A percentile compares a stretch with the other conserved stretches of the same genome.
These are phyloP conservation scores for Penicillium paneum DNA, from an alignment of 2,329 filamentous ascomycete species.

Conservation along the genomic window DNA sequence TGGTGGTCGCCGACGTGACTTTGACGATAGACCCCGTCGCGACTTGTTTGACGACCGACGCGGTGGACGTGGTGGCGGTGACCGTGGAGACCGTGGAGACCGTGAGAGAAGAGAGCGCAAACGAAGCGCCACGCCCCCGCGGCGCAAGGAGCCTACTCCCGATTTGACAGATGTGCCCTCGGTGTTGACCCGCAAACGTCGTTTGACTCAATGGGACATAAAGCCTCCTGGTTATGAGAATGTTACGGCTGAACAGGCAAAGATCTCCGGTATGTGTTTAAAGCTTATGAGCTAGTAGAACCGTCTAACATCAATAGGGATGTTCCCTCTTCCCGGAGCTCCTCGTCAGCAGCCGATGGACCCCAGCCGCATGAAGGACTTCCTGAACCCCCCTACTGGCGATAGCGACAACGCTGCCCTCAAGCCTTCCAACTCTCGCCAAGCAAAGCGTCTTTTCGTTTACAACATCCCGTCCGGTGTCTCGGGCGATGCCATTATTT, in stretches of 20 bases:
- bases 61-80: constrained; percentile 31
- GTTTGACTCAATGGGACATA: constrained; percentile 98
- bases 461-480: constrained; percentile 72
- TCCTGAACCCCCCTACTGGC: constrained; percentile 84
- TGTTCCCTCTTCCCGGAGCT: constrained; percentile 96
- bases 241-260: constrained; percentile 96
- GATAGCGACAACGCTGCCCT: constrained; percentile 70
- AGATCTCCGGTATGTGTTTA: constrained; percentile 66
- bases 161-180: constrained; percentile 85
- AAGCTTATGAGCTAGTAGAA: background rate
- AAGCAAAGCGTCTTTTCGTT: constrained; percentile 86
- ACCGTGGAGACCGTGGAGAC: constrained; percentile 37
- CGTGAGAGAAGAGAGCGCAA: constrained; percentile 55
- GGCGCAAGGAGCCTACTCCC: constrained; percentile 92
- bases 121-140: constrained; percentile 74
- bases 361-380: constrained; percentile 85
- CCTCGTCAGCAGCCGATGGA: constrained; percentile 95
- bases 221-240: constrained; percentile 98
- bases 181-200: constrained; percentile 79
- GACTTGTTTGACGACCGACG: constrained; percentile 63
- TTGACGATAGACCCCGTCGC: constrained; percentile 58
- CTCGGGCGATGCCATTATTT: constrained; percentile 71
- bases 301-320: constrained; percentile 51
- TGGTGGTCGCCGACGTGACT: constrained; percentile 56
- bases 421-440: constrained; percentile 87